Base-by-base conservation (phyloP, 495 filamentous ascomycete species). In the Podospora fimiseda region DNA sequence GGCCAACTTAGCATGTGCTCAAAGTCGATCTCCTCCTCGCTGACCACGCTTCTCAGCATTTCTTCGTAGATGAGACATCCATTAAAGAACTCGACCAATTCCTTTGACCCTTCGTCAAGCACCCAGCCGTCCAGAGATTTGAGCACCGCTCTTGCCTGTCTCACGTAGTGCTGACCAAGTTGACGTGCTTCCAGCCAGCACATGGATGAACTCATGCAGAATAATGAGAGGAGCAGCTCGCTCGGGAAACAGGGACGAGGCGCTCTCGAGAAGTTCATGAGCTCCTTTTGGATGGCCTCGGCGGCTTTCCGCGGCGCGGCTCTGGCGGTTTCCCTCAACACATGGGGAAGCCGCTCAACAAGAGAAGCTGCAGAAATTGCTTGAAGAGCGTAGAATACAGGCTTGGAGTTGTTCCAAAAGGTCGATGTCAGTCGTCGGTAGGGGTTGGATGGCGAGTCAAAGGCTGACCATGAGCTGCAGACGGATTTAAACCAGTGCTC, bases 401-500 rank as follows among this genome's bases (percentile, higher is more conserved):
- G 55, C 14, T 14, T 36, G 1, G 65, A 68, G 0, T 20, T 57
- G 39, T 55, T 56, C 65, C 65, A 68, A 19, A 60, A 59, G 2
- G 42, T 22, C 0, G 51, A 58, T 2, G 65, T 68, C 47, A 68
- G 40, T 36, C 33, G 59, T 16, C 65, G 61, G 27, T 66, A 66
- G 1, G 65, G 65, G 36, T 68, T 68, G 9, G 45, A 27, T 6
- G 48, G 36, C 4, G 65, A 68, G 45, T 68, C 65, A 42, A 53
- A 57, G 9, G 65, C 65, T 5, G 65, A 68, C 65, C 65, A 68
- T 14, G 59, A 66, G 9, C 52, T 18, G 50, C 65, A 68, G 14
- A 68, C 65, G 1, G 65, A 64, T 40, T 68, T 68, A 53, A 68
- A 68, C 65, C 65, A 68, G 52, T 68, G 65, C 44, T 68, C 61